Evolutionary conservation across 2,329 filamentous ascomycete species (phyloP).

Genomic region (Aureobasidium sp.): DNA sequence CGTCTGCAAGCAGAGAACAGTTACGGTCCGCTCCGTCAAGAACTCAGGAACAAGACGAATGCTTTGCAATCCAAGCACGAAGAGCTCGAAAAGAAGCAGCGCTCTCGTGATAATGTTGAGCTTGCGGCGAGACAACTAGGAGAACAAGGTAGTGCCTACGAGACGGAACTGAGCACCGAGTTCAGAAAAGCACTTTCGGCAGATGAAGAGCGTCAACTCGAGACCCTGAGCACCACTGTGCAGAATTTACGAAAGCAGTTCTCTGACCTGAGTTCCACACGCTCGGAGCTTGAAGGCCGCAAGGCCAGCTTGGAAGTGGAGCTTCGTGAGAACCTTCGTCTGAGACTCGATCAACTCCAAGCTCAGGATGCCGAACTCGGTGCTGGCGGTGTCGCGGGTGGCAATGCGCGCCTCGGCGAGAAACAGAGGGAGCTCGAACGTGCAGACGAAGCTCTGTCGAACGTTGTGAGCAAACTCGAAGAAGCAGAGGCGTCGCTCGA

Average conservation of each 20-base stretch:
- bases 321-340: conserved; percentile 77
- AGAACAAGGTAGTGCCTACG: conserved; percentile 65
- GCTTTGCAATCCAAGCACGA: conserved; percentile 65
- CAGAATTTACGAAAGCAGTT: conserved; percentile 70
- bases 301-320: conserved; percentile 82
- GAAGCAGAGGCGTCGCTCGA: conserved; percentile 71
- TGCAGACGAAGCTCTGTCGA: conserved; percentile 57
- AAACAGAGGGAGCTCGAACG: conserved; percentile 74
- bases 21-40: conserved; percentile 68
- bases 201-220: conserved; percentile 74
- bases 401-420: conserved; percentile 59
- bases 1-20: conserved; percentile 70
- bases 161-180: conserved; percentile 71
- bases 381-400: conserved; percentile 35
- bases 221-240: conserved; percentile 57
- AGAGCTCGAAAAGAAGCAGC: conserved; percentile 63
- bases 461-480: conserved; percentile 58
- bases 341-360: conserved; percentile 78
- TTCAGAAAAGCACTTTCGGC: conserved; percentile 84
- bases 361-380: conserved; percentile 62
- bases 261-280: conserved; percentile 62
- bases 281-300: conserved; percentile 67
- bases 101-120: conserved; percentile 58
- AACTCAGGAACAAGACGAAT: conserved; percentile 65
- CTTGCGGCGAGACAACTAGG: conserved; percentile 48